Evolutionary conservation across 345 rosid genomes (phyloP), one percentile per base, ranked within the genome.

Genomic region (Geranium brycei): DNA sequence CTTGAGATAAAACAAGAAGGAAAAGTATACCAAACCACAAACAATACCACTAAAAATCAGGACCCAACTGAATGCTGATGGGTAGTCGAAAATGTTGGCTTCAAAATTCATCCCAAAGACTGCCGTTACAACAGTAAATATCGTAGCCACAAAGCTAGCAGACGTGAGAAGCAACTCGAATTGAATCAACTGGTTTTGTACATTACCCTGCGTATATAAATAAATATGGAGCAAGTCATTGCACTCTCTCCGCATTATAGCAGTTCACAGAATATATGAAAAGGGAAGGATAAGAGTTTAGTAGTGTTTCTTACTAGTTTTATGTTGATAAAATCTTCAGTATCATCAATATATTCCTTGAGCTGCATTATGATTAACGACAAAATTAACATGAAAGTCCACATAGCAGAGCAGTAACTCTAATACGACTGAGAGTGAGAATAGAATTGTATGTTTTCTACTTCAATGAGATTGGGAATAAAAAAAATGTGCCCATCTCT

Each of bases 271-370:
- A 35, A 35, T 23, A 23, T 23, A 23, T 23, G 28, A 23, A 38
- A 10, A 10, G 47, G 47, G 47, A 38, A 38, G 47, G 47, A 10
- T 47, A 47, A 47, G 14, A 35, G 53, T 47, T 47, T 11, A 13
- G 53, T 47, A 47, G 53, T 47, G 32, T 58, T 47, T 16, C 72
- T 75, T 72, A 90, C 99, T 87, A 93, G 78, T 76, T 92, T 92
- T 41, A 92, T 87, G 80, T 89, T 92, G 83, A 92, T 92, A 62
- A 92, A 71, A 80, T 87, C 98, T 79, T 92, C 97, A 7, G 96
- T 92, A 73, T 92, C 98, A 75, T 92, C 98, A 51, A 89, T 89
- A 71, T 92, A 92, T 71, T 89, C 98, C 73, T 92, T 92, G 30
- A 89, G 88, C 96, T 89, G 83, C 86, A 82, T 47, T 62, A 69